phyloP scores from a whole-genome alignment of 2,329 filamentous ascomycete genomes.

The Neoscytalidium dimidiatum region DNA sequence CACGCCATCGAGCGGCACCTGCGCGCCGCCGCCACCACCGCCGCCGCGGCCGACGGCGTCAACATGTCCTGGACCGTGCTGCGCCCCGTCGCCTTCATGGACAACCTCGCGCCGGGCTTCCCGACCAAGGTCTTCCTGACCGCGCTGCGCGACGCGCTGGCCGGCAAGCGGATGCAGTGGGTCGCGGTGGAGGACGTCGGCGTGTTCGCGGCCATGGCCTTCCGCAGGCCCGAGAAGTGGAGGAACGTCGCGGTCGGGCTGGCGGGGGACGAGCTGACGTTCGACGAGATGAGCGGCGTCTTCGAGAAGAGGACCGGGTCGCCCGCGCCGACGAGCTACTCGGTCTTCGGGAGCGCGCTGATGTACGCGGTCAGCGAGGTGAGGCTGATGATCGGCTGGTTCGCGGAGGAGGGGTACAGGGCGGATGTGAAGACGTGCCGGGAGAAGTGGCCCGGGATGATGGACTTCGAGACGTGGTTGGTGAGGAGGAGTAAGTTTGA shows the following conservation, averaged over 20 bases:
- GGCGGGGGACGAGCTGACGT: conserved; percentile 56
- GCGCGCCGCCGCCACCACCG: conserved; percentile 44
- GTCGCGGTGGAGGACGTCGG: conserved; percentile 53
- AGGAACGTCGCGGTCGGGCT: conserved; percentile 47
- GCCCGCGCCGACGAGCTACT: conserved; percentile 45
- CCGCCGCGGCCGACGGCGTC: conserved; percentile 35
- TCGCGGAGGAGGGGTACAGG: conserved; percentile 49
- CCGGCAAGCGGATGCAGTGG: conserved; percentile 45
- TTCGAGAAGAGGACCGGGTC: conserved; percentile 51
- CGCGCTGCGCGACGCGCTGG: conserved; percentile 43
- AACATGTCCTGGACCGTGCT: conserved; percentile 63
- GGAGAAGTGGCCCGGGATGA: conserved; percentile 47
- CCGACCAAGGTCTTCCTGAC: conserved; percentile 52
- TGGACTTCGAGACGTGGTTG: conserved; percentile 53
- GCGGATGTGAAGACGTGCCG: conserved; percentile 48
- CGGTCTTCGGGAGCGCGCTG: conserved; percentile 42
- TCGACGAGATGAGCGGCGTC: conserved; percentile 45
- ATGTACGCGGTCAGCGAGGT: conserved; percentile 47
- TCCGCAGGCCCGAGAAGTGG: conserved; percentile 47
- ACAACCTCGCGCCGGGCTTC: conserved; percentile 55
- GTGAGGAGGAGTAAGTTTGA: conserved; percentile 47
- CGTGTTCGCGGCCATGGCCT: conserved; percentile 52
- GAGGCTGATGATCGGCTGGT: conserved; percentile 55
- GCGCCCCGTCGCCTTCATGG: conserved; percentile 64
- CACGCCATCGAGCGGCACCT: conserved; percentile 63